Conservation (phyloP, 129 eudicot species). For the Saussurea involucrata region DNA sequence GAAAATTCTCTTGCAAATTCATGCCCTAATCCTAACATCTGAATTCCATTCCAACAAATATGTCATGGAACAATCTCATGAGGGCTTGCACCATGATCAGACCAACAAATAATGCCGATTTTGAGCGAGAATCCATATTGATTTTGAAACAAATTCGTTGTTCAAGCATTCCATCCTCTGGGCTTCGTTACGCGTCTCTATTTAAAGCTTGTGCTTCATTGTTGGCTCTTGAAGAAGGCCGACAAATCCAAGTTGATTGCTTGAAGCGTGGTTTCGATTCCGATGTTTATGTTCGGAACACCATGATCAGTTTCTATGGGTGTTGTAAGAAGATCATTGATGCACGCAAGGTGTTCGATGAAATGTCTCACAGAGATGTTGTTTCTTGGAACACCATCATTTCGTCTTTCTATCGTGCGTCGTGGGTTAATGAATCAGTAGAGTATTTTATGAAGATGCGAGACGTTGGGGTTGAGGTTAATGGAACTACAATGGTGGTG, state of each 20-base stretch:
- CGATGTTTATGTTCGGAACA: constrained; percentile 55
- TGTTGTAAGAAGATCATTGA: constrained; percentile 46
- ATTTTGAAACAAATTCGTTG: constrained; percentile 41
- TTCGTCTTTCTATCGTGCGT: constrained; percentile 39
- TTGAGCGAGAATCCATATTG: constrained; percentile 23
- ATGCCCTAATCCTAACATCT: constrained; percentile 26
- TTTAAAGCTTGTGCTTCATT: constrained; percentile 58
- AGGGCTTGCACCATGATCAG: constrained; percentile 22
- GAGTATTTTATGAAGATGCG: constrained; percentile 43
- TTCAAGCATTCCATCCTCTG: constrained; percentile 25
- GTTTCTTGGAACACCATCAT: constrained; percentile 79
- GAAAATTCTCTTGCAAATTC: constrained; percentile 21
- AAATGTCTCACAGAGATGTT: constrained; percentile 46
- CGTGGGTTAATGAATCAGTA: constrained; percentile 37
- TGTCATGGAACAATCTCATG: constrained; percentile 36
- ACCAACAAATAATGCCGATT: background rate
- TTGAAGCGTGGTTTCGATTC: constrained; percentile 49
- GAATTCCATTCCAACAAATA: constrained; percentile 13
- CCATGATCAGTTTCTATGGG: constrained; percentile 50
- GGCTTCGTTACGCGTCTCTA: constrained; percentile 49
- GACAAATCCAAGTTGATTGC: constrained; percentile 49
- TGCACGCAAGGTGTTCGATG: constrained; percentile 61
- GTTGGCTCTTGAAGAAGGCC: constrained; percentile 44
- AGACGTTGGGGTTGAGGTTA: constrained; percentile 34
- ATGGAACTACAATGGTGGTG: constrained; percentile 62